Conservation (phyloP, 768 basidiomycete genomes). For the Russula vinacea region DNA sequence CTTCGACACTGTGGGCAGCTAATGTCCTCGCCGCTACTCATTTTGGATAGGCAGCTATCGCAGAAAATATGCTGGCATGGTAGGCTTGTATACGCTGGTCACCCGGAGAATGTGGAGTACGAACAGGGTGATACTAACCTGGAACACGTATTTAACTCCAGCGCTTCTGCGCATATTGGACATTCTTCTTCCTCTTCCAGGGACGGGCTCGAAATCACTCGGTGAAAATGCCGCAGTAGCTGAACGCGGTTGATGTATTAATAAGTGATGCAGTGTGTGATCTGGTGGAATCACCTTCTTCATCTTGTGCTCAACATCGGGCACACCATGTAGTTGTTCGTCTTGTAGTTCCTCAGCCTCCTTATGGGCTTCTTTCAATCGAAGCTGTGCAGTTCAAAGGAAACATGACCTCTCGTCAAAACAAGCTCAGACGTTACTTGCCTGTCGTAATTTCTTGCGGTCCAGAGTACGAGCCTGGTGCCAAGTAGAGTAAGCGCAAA, state of each 20-base stretch:
- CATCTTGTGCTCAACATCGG: conserved; percentile 41
- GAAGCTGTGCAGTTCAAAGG: conserved; percentile 30
- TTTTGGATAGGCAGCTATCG: conserved; percentile 38
- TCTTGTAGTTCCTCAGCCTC: conserved; percentile 42
- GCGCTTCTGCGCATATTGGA: conserved; percentile 39
- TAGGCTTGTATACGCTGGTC: conserved; percentile 35
- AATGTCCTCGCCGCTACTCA: conserved; percentile 36
- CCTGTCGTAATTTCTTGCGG: conserved; percentile 18
- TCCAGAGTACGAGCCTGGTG: conserved; percentile 24
- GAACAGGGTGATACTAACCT: conserved; percentile 33
- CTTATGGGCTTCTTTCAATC: conserved; percentile 37
- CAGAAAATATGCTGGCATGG: conserved; percentile 47
- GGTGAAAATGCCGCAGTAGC: conserved; percentile 43
- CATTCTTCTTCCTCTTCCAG: conserved; percentile 42
- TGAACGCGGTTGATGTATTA: conserved; percentile 26
- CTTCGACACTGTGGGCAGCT: conserved; percentile 42
- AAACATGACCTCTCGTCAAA: conserved; percentile 14
- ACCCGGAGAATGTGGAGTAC: neutral
- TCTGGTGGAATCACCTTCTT: conserved; percentile 38
- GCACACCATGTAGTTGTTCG: conserved; percentile 33
- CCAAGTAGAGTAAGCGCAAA: neutral
- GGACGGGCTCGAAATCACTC: conserved; percentile 40
- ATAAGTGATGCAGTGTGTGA: neutral
- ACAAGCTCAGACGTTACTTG: neutral
- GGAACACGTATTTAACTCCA: conserved; percentile 38